A percentile compares a stretch with the other conserved stretches of the same genome.
These are phyloP conservation scores for Athelia sp. DNA, from an alignment of 1,284 basidiomycete genomes.

Conservation along the genomic window DNA sequence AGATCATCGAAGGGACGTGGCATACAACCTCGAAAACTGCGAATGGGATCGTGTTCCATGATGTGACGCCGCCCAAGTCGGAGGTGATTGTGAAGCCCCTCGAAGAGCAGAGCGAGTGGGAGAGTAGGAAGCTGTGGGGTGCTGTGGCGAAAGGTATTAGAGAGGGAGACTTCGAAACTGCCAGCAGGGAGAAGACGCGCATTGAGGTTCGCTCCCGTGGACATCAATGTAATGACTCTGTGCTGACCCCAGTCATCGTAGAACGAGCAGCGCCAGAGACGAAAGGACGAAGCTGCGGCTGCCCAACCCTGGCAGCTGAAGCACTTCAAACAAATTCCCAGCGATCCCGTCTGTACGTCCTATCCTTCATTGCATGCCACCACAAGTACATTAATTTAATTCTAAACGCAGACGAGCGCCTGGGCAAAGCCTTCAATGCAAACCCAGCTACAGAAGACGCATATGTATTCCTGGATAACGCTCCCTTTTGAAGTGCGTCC, in stretches of 20 bases:
- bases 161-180: conserved; percentile 88
- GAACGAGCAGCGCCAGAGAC: conserved; percentile 90
- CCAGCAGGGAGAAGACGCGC: conserved; percentile 83
- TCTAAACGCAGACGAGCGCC: conserved; percentile 47
- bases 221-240: neutral
- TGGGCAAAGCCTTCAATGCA: conserved; percentile 51
- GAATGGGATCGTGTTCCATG: conserved; percentile 54
- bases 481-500: conserved; percentile 14
- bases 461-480: conserved; percentile 60
- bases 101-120: conserved; percentile 74
- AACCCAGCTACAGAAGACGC: conserved; percentile 59
- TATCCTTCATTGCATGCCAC: neutral
- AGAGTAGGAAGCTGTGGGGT: conserved; percentile 85
- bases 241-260: conserved; percentile 24
- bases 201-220: conserved; percentile 68
- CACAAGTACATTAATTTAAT: no score
- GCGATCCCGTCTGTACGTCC: conserved; percentile 66
- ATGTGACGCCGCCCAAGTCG: conserved; percentile 61
- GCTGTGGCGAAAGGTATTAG: conserved; percentile 89
- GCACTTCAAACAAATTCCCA: conserved; percentile 68
- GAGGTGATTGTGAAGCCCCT: conserved; percentile 64
- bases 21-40: conserved; percentile 57
- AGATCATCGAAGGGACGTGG: conserved; percentile 88
- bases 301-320: conserved; percentile 74
- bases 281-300: conserved; percentile 78